These are phyloP conservation scores for Aureobasidium sp. DNA, from an alignment of 2,329 filamentous ascomycete genomes.

Conservation along the genomic window DNA sequence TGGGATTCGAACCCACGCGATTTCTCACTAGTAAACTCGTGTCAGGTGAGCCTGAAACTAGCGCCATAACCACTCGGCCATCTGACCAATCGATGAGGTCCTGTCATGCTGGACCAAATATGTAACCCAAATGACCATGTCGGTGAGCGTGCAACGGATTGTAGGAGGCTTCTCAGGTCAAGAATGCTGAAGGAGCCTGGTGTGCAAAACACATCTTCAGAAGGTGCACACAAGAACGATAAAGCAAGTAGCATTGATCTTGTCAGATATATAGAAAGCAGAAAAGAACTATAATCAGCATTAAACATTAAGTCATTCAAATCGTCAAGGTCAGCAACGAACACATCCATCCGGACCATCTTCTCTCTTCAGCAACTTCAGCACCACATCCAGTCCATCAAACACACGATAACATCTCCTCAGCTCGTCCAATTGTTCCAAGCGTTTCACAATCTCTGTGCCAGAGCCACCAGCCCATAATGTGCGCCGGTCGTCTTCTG, in stretches of 20 bases:
- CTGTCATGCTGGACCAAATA: too few relatives aligned
- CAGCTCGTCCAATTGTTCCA: constrained; percentile 1
- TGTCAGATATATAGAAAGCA: background rate
- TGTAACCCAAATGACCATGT: too few relatives aligned
- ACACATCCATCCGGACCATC: background rate
- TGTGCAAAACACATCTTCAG: too few relatives aligned
- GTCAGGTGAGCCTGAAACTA: constrained; percentile 6
- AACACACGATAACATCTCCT: background rate
- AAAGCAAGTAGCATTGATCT: too few relatives aligned
- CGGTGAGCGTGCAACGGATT: too few relatives aligned
- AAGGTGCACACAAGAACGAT: too few relatives aligned
- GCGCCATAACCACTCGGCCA: constrained; percentile 9
- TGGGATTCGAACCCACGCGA: constrained; percentile 7
- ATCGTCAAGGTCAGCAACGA: background rate
- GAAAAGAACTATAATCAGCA: background rate
- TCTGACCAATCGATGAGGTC: background rate
- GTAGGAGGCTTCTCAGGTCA: too few relatives aligned
- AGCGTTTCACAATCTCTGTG: background rate
- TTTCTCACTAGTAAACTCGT: constrained; percentile 7
- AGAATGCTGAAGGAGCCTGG: too few relatives aligned
- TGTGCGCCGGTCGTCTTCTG: background rate
- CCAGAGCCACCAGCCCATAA: background rate
- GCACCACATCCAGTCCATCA: background rate
- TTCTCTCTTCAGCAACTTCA: background rate
- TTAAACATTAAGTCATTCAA: background rate